phyloP scores from a whole-genome alignment of 495 filamentous ascomycete genomes.

The Viridothelium virens region DNA sequence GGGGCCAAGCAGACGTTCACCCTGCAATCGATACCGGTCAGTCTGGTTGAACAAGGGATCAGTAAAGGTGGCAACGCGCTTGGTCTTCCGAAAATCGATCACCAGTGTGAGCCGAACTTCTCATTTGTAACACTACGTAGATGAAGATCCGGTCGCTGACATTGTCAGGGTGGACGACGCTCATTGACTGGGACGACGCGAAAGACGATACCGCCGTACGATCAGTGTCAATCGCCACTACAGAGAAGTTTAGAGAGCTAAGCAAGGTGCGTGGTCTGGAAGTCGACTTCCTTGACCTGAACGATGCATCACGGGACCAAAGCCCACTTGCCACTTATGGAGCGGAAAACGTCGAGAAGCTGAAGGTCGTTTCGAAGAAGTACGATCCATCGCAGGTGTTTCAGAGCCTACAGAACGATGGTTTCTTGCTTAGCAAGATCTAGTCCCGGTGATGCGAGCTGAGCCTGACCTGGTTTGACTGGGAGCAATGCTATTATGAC shows the following conservation, averaged over 20 bases:
- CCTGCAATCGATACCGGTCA: neutral
- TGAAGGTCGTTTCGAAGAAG: constrained; percentile 37
- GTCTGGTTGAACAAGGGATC: neutral
- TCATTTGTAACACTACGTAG: neutral
- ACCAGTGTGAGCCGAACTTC: neutral
- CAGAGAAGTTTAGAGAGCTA: neutral
- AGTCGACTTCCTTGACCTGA: constrained; percentile 25
- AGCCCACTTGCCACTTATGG: constrained; percentile 45
- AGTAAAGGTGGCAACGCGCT: neutral
- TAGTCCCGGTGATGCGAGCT: neutral
- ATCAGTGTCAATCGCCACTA: neutral
- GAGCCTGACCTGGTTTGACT: too few species aligned
- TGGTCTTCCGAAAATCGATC: neutral
- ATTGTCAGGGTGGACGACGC: neutral
- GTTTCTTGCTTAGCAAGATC: neutral
- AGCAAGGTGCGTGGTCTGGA: neutral
- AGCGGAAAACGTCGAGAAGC: constrained; percentile 31
- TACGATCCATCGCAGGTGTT: constrained; percentile 48
- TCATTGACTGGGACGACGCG: neutral
- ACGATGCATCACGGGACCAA: constrained; percentile 40
- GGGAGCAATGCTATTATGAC: too few species aligned
- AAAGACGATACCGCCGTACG: neutral
- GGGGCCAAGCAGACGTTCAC: neutral
- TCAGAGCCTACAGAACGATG: constrained; percentile 29
- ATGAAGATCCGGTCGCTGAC: neutral